Evolutionary conservation across 352 stramenopile species (phyloP), one percentile per base, ranked within the genome.

Genomic region (Thalassiosira exigua): DNA sequence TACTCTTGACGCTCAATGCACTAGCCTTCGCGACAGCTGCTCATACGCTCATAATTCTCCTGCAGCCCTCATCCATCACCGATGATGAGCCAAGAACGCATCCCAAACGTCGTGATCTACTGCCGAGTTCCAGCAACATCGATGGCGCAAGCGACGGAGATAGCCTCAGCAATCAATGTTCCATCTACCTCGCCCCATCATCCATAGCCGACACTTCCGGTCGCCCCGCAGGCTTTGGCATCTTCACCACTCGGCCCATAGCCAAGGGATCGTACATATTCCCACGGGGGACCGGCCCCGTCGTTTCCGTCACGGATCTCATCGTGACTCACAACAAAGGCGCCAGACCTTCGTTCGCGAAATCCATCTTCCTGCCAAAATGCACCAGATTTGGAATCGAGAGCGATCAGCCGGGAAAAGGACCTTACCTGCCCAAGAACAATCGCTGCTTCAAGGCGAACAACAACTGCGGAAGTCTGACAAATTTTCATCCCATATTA

Each of bases 181-280:
- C 46, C 7, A 58, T 82, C 46, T 82, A 64, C 12, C 39, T 82
- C 26, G 74, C 74, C 27, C 74, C 74, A 14, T 82, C 74, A 1
- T 82, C 74, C 24, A 29, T 82, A 44, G 46, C 51, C 17, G 74
- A 44, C 36, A 44, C 36, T 14, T 14, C 7, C 36, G 36, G 36
- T 14, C 36, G 67, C 27, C 14, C 41, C n/a, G 32, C 17, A 39
- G 75, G 75, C 4, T 82, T 74, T 54, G 72, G 78, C 19, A 74
- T 79, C 14, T 86, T 69, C 54, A 82, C 78, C 0, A 82, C 72
- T 19, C 22, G 42, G 44, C 24, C 42, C 9, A 50, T 86, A 1
- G 11, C 59, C 0, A 46, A 68, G 29, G 57, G 51, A 9, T 57
- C 70, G 61, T 24, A 17, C 2, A 54, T 86, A 32, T 48, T 86